phyloP scores from a whole-genome alignment of 2,329 filamentous ascomycete genomes.

The Arthrobotrys sphaeroides region DNA sequence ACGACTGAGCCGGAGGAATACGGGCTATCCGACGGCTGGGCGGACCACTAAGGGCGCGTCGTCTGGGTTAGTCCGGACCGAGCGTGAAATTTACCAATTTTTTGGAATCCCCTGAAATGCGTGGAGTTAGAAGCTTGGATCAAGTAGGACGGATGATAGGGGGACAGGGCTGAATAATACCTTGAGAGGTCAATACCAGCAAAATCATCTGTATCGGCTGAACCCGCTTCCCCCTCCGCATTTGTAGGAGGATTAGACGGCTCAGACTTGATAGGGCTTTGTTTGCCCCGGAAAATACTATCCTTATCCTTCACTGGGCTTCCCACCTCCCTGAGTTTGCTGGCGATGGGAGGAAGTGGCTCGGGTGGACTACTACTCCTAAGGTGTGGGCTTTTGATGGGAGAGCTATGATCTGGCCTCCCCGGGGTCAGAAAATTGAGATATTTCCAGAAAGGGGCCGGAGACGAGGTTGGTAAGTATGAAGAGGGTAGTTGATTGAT shows the following conservation, averaged over 20 bases:
- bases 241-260: conserved; percentile 1
- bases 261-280: conserved; percentile 42
- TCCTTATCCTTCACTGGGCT: conserved; percentile 46
- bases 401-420: conserved; percentile 55
- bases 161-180: conserved; percentile 4
- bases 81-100: conserved; percentile 53
- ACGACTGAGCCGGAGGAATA: too few relatives aligned
- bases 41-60: conserved; percentile 7
- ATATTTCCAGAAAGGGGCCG: conserved; percentile 89
- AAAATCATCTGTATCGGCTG: conserved; percentile 45
- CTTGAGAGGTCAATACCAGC: conserved; percentile 52
- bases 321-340: conserved; percentile 37
- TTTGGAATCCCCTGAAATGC: conserved; percentile 45
- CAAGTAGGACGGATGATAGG: background rate
- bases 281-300: conserved; percentile 46
- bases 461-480: conserved; percentile 85
- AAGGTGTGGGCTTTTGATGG: conserved; percentile 55
- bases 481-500: conserved; percentile 83
- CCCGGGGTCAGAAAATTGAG: conserved; percentile 68
- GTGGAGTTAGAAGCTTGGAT: background rate
- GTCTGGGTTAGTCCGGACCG: conserved; percentile 33
- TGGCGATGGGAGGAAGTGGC: conserved; percentile 40
- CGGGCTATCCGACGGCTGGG: background rate
- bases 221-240: conserved; percentile 21
- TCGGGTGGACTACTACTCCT: conserved; percentile 55